Evolutionary conservation across 805 yeast species (phyloP).

Genomic region (Wickerhamiella australiensis): DNA sequence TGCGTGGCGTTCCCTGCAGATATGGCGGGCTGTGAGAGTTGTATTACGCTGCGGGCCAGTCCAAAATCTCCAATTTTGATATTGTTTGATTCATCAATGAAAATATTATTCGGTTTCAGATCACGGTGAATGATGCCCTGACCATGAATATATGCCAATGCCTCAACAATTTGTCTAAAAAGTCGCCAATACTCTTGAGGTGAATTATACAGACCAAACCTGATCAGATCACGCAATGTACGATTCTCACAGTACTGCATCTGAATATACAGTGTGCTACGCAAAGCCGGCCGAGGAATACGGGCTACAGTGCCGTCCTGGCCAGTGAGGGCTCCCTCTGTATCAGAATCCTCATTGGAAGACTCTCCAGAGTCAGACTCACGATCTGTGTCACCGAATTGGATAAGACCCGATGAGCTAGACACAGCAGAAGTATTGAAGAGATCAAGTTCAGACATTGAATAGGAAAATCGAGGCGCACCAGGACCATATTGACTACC

Average conservation of each 20-base stretch:
- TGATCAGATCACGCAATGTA: slow-evolving; percentile 71
- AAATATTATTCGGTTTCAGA: slow-evolving; percentile 89
- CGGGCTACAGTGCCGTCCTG: slow-evolving; percentile 1
- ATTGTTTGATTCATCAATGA: slow-evolving; percentile 81
- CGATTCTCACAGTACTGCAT: slow-evolving; percentile 98
- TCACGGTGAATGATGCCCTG: slow-evolving; percentile 96
- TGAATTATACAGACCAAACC: slow-evolving; percentile 57
- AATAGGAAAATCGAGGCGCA: not conserved
- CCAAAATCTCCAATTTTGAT: slow-evolving; percentile 97
- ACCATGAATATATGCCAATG: slow-evolving; percentile 78
- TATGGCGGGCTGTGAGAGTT: slow-evolving; percentile 4
- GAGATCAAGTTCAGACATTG: slow-evolving; percentile 15
- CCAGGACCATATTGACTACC: slow-evolving; percentile 8
- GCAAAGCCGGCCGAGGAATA: slow-evolving; percentile 16
- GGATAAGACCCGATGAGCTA: slow-evolving; percentile 21
- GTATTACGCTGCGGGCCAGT: slow-evolving; percentile 57
- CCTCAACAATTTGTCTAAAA: slow-evolving; percentile 80
- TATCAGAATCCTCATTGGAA: not conserved
- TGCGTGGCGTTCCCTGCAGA: slow-evolving; percentile 13
- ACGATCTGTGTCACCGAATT: slow-evolving; percentile 25
- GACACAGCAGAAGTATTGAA: slow-evolving; percentile 20
- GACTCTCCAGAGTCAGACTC: slow-evolving; percentile 11
- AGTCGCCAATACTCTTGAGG: slow-evolving; percentile 82
- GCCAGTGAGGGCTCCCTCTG: not conserved
- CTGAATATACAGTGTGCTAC: slow-evolving; percentile 78